Conservation (phyloP, 306 rosid genomes). For the Vigna angularis region DNA sequence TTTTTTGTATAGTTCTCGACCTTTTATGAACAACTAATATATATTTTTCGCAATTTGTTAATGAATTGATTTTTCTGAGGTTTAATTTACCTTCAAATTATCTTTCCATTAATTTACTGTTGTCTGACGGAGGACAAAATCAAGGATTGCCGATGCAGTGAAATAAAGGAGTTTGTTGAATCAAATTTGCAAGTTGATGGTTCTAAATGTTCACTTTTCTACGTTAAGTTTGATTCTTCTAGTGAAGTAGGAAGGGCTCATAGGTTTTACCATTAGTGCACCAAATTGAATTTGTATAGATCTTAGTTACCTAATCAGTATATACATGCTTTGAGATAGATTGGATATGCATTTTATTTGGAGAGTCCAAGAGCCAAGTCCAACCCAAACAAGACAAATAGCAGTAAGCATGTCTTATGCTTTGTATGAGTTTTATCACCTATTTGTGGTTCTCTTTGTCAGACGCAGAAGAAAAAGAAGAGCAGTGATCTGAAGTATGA, state of each 20-base stretch:
- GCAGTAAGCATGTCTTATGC: neutral
- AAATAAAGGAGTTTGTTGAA: conserved; percentile 8
- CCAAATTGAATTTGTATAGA: neutral
- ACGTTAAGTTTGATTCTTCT: neutral
- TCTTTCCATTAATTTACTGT: neutral
- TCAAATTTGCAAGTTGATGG: neutral
- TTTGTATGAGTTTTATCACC: conserved; percentile 1
- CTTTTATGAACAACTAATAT: neutral
- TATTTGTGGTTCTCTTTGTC: conserved; percentile 29
- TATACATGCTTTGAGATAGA: conserved; percentile 12
- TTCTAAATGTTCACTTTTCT: conserved; percentile 10
- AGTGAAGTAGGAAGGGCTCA: conserved; percentile 7
- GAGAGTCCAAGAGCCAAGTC: too few relatives aligned
- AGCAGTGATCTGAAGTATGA: conserved; percentile 63
- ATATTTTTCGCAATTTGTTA: neutral
- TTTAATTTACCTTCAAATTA: neutral
- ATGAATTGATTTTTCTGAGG: conserved; percentile 7
- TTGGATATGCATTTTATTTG: neutral
- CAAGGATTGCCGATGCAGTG: neutral
- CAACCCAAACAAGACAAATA: too few relatives aligned
- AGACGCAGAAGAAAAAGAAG: conserved; percentile 56
- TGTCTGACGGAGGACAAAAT: conserved; percentile 2
- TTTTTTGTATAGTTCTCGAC: conserved; percentile 1
- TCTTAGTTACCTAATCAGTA: neutral
- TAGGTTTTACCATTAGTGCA: neutral